These are phyloP conservation scores for Paulownia fortunei DNA, from an alignment of 257 asterid genomes.

Conservation along the genomic window DNA sequence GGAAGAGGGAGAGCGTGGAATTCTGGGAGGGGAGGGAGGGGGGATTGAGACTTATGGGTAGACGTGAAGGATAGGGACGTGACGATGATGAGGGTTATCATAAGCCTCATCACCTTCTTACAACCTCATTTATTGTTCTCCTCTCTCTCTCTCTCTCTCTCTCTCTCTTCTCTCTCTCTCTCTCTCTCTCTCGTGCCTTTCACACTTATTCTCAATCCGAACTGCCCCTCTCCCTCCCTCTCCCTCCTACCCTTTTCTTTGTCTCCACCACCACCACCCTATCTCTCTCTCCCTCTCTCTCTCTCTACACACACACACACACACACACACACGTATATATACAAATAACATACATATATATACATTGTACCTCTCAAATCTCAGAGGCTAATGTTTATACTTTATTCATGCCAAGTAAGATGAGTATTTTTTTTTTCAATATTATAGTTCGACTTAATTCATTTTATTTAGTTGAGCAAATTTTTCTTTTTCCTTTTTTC, in stretches of 20 bases:
- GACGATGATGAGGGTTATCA: constrained; percentile 98
- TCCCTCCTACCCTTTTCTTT: constrained; percentile 32
- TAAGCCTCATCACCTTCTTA: constrained; percentile 83
- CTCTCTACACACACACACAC: too few species aligned
- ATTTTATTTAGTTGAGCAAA: too few species aligned
- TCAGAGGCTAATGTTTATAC: too few species aligned
- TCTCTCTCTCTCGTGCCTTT: constrained; percentile 71
- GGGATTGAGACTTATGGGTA: constrained; percentile 51
- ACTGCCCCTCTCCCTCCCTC: constrained; percentile 62
- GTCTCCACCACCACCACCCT: constrained; percentile 2
- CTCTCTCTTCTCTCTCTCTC: too few species aligned
- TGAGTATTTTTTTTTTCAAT: too few species aligned
- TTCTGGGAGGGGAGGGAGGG: constrained; percentile 51
- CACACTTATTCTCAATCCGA: constrained; percentile 91
- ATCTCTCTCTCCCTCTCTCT: constrained; percentile 5
- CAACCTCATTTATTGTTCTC: constrained; percentile 79
- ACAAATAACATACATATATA: too few species aligned
- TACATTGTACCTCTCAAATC: too few species aligned
- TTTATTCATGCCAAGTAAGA: too few species aligned
- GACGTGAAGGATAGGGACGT: constrained; percentile 81
- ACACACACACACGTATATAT: too few species aligned
- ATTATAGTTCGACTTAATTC: too few species aligned
- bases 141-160: too few species aligned
- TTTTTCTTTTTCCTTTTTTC: too few species aligned
- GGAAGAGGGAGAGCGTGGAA: constrained; percentile 54